Evolutionary conservation across 306 rosid species (phyloP).

Genomic region (Oemleria cerasiformis): DNA sequence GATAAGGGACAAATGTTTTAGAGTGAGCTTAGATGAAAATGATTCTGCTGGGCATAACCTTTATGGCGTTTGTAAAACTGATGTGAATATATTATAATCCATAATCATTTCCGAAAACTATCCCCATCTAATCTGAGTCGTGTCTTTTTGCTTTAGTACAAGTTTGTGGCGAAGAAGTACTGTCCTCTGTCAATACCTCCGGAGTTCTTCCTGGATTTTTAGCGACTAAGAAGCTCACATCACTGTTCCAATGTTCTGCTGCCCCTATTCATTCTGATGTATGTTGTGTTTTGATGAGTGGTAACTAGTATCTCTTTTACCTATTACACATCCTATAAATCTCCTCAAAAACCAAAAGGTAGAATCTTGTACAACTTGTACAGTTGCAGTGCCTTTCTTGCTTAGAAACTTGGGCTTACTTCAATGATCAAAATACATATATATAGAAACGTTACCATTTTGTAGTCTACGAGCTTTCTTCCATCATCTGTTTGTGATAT

Average conservation of each 20-base stretch:
- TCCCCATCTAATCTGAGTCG: neutral
- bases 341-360: neutral
- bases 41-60: neutral
- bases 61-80: neutral
- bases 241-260: conserved; percentile 7
- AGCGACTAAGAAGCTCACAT: conserved; percentile 24
- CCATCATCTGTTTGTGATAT: neutral
- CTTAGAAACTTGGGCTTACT: neutral
- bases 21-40: neutral
- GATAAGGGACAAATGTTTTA: neutral
- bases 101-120: neutral
- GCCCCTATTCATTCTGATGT: neutral
- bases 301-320: neutral
- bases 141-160: conserved; percentile 42
- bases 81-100: neutral
- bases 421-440: neutral
- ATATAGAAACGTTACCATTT: neutral
- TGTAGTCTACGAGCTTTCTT: neutral
- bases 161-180: conserved; percentile 60
- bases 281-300: conserved; percentile 11
- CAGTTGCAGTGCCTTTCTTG: neutral
- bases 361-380: neutral
- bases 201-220: conserved; percentile 37
- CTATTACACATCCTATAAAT: neutral
- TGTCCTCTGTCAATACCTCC: conserved; percentile 48